A percentile compares a stretch with the other conserved stretches of the same genome.
Conservation (phyloP, 1,284 basidiomycete species). For the Trametes pubescens region DNA sequence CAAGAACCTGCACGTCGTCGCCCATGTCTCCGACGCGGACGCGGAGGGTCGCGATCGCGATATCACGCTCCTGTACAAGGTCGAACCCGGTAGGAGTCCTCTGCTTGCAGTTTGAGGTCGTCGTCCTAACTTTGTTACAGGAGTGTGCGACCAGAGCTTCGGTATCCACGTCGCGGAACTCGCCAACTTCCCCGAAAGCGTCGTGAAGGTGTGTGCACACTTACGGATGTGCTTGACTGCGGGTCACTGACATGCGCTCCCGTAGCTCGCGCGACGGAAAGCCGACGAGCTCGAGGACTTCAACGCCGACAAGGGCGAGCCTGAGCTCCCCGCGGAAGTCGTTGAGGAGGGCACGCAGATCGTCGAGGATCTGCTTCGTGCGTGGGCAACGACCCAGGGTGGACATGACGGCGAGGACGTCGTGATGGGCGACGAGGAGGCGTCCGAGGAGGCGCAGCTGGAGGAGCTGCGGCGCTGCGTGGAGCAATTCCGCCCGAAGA, state of each 20-base stretch:
- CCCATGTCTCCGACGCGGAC: conserved; percentile 80
- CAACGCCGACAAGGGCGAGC: conserved; percentile 53
- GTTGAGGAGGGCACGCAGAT: conserved; percentile 83
- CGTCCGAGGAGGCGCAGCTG: conserved; percentile 65
- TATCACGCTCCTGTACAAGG: conserved; percentile 95
- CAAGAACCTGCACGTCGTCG: conserved; percentile 95
- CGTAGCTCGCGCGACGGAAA: conserved; percentile 90
- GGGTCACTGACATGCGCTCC: neutral
- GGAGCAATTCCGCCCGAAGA: conserved; percentile 69
- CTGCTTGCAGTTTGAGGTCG: neutral
- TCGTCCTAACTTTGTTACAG: conserved; percentile 41
- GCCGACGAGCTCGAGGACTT: conserved; percentile 98
- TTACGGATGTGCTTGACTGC: neutral
- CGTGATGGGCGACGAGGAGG: conserved; percentile 59
- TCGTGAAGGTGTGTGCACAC: conserved; percentile 73
- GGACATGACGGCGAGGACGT: conserved; percentile 59
- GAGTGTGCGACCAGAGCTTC: conserved; percentile 95
- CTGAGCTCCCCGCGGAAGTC: conserved; percentile 65
- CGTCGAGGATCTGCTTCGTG: conserved; percentile 80
- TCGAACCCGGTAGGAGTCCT: conserved; percentile 78
- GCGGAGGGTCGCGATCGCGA: conserved; percentile 76
- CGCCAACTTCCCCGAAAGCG: conserved; percentile 95
- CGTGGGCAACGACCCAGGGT: conserved; percentile 66
- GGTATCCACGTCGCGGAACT: conserved; percentile 98
- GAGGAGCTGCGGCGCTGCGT: conserved; percentile 71